phyloP scores from a whole-genome alignment of 352 stramenopile genomes.

The Globisporangium parvum region DNA sequence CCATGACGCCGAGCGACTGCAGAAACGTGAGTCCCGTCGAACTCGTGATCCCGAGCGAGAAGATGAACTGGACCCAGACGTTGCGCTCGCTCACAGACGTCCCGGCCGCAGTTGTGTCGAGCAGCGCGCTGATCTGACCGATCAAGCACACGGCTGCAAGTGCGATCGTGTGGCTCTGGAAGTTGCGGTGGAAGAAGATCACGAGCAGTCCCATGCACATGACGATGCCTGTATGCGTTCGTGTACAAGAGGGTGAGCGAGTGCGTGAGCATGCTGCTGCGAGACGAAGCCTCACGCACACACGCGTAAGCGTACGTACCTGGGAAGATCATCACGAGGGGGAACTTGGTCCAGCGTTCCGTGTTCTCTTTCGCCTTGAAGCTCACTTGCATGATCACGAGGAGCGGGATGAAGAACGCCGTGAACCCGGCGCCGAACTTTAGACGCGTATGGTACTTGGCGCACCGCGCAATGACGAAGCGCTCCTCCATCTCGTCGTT shows the following conservation, averaged over 20 bases:
- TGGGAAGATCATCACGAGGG: constrained; percentile 78
- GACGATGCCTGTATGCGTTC: constrained; percentile 34
- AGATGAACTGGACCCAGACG: constrained; percentile 85
- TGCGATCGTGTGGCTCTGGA: constrained; percentile 45
- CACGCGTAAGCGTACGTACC: constrained; percentile 9
- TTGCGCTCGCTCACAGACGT: constrained; percentile 76
- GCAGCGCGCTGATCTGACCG: constrained; percentile 61
- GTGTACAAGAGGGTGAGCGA: not conserved
- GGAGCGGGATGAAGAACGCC: constrained; percentile 75
- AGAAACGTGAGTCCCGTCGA: constrained; percentile 74
- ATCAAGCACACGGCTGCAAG: constrained; percentile 64
- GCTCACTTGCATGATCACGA: constrained; percentile 83
- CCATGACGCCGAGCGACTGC: constrained; percentile 51
- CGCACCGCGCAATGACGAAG: constrained; percentile 35
- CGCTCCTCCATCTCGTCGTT: constrained; percentile 63
- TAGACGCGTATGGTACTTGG: constrained; percentile 71
- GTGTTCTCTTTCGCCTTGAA: constrained; percentile 66
- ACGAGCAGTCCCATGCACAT: constrained; percentile 70
- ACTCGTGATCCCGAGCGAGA: constrained; percentile 76
- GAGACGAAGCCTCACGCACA: not conserved
- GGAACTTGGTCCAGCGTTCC: constrained; percentile 62
- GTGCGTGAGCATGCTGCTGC: not conserved
- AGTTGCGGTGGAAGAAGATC: constrained; percentile 51
- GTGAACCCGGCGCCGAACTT: constrained; percentile 73
- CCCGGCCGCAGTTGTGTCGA: constrained; percentile 68